Evolutionary conservation across 2,329 filamentous ascomycete genomes (phyloP), one percentile per base, ranked within the genome.

Genomic region (Pestalotiopsis sp.): DNA sequence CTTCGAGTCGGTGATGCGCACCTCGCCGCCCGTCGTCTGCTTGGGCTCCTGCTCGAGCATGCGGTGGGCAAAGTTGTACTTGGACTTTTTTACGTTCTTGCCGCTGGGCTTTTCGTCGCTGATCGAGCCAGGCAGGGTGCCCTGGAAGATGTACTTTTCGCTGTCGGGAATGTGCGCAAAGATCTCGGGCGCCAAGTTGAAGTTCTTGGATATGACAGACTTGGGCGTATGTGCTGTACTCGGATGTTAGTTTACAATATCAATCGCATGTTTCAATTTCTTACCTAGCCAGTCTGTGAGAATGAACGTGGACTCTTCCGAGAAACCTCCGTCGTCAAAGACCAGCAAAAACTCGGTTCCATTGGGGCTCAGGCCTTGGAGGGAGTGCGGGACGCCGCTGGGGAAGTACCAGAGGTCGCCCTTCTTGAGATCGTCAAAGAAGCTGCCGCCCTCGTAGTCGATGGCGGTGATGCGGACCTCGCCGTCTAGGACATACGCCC

Each of bases 331-430:
- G 66, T 78, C 77, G 36, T 78, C 77, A 60, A 79, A 78, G 45
- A 91, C 83, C 52, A 91, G 82, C 1, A 92, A 80, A 74, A 91
- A 91, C 70, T 91, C 88, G 1, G 86, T 88, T 36, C 89, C 92
- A 60, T 92, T 91, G 31, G 86, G 83, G 58, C 88, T 85, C 1
- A 94, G 82, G 0, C 91, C 92, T 79, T 94, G 92, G 1, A 95
- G 86, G 0, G 91, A 93, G 78, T 95, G 92, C 12, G 92, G 92
- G 41, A 94, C 87, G 6, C 92, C 92, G 12, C 90, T 89, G 25
- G 92, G 92, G 80, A 95, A 95, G 75, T 93, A 95, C 92, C 92
- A 95, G 6, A 95, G 79, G 72, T 95, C 93, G 4, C 93, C 93
- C 75, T 92, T 90, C 75, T 89, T 86, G 25, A 95, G 80, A 75